Evolutionary conservation across 139 green algal species (phyloP).

Genomic region (Chlorella sp.): DNA sequence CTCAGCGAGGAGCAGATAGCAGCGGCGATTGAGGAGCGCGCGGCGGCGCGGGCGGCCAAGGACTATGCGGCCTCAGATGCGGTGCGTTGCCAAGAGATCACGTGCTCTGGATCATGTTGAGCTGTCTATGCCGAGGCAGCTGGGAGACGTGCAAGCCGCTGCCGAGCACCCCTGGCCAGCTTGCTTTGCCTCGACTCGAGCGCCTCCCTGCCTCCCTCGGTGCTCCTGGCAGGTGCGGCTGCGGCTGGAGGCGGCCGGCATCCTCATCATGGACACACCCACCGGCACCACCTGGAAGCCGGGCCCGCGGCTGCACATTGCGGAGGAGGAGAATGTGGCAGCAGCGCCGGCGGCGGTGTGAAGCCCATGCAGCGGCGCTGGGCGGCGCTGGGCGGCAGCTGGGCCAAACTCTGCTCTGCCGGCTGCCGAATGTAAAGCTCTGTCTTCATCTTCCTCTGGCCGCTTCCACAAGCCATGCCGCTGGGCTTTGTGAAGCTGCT

Average conservation of each 20-base stretch:
- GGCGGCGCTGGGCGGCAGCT: background rate
- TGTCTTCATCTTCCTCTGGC: too few relatives aligned
- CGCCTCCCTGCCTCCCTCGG: background rate
- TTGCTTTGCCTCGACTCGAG: background rate
- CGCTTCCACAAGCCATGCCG: too few relatives aligned
- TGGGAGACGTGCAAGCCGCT: too few relatives aligned
- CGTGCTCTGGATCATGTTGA: too few relatives aligned
- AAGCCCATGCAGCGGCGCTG: background rate
- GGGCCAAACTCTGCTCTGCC: too few relatives aligned
- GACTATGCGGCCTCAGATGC: conserved; percentile 81
- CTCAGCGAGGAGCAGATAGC: conserved; percentile 76
- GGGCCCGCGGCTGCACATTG: conserved; percentile 38
- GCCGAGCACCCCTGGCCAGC: background rate
- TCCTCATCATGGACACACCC: conserved; percentile 81
- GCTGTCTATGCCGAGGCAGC: too few relatives aligned
- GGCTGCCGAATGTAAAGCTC: too few relatives aligned
- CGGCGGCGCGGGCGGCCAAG: conserved; percentile 68
- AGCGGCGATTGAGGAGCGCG: conserved; percentile 53
- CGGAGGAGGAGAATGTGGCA: conserved; percentile 21
- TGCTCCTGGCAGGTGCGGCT: conserved; percentile 21
- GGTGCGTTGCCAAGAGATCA: too few relatives aligned
- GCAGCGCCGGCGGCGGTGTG: background rate
- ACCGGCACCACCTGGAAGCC: conserved; percentile 77
- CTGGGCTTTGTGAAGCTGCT: too few relatives aligned
- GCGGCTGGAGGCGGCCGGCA: conserved; percentile 63